Evolutionary conservation across 805 yeast species (phyloP).

Genomic region (Metschnikowia kofuensis): DNA sequence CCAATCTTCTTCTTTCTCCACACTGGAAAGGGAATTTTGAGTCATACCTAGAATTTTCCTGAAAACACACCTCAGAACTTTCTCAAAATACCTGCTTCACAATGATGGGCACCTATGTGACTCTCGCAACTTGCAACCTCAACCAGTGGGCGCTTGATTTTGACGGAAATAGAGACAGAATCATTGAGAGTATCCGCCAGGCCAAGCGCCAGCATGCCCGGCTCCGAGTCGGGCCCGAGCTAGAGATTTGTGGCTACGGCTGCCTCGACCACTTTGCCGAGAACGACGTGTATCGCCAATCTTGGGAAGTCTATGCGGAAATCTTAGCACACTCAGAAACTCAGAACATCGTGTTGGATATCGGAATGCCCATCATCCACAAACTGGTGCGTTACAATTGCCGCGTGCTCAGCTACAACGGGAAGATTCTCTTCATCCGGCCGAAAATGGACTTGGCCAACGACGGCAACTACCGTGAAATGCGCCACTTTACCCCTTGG

Average conservation of each 20-base stretch:
- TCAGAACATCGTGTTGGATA: constrained; percentile 75
- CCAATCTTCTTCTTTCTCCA: too few relatives aligned
- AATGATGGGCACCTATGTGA: constrained; percentile 79
- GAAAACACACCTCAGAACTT: too few relatives aligned
- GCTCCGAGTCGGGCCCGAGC: constrained; percentile 94
- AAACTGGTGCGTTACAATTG: constrained; percentile 89
- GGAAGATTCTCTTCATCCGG: constrained; percentile 76
- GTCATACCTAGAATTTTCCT: too few relatives aligned
- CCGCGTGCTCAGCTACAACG: constrained; percentile 77
- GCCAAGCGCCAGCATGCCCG: constrained; percentile 78
- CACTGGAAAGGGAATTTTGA: too few relatives aligned
- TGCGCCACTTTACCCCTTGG: constrained; percentile 98
- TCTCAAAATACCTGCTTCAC: not conserved
- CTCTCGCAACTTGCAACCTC: constrained; percentile 89
- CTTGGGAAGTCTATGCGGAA: constrained; percentile 91
- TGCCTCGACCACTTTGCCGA: constrained; percentile 93
- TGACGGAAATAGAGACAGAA: constrained; percentile 94
- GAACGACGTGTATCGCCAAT: constrained; percentile 80
- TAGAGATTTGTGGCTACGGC: constrained; percentile 93
- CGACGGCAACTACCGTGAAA: constrained; percentile 97
- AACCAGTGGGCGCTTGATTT: constrained; percentile 99
- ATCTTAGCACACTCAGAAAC: constrained; percentile 68
- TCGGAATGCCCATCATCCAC: constrained; percentile 93
- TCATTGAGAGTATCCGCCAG: constrained; percentile 68
- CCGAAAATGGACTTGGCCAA: constrained; percentile 94